These are phyloP conservation scores for Acmispon strigosus DNA, from an alignment of 306 rosid genomes.

Conservation along the genomic window DNA sequence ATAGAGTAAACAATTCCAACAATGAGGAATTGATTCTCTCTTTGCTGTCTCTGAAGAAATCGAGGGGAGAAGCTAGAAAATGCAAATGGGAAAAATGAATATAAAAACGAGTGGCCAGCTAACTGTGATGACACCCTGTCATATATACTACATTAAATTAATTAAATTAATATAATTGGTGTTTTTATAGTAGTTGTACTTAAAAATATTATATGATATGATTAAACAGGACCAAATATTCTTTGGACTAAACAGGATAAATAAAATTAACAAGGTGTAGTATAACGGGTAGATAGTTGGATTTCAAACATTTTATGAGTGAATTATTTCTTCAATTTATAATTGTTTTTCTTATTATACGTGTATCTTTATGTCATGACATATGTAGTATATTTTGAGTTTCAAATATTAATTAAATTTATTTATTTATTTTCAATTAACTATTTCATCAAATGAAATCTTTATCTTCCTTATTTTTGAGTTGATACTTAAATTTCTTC, in stretches of 20 bases:
- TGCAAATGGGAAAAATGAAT: conserved; percentile 11
- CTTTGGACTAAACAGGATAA: conserved; percentile 11
- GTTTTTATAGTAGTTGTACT: conserved; percentile 26
- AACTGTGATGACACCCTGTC: conserved; percentile 49
- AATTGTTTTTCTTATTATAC: too few relatives aligned
- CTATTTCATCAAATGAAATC: too few relatives aligned
- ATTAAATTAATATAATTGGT: background rate
- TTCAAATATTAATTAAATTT: too few relatives aligned
- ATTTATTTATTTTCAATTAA: too few relatives aligned
- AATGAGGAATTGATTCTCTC: conserved; percentile 23
- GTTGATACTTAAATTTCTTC: too few relatives aligned
- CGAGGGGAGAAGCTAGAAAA: conserved; percentile 21
- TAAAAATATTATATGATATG: conserved; percentile 16
- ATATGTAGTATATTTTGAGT: too few relatives aligned
- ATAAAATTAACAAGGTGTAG: too few relatives aligned
- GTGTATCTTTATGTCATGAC: too few relatives aligned
- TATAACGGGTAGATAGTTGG: too few relatives aligned
- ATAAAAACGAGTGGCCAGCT: conserved; percentile 80
- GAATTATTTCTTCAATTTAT: background rate
- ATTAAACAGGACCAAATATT: conserved; percentile 22
- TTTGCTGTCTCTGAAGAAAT: conserved; percentile 34
- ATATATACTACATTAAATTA: conserved; percentile 32
- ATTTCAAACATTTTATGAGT: background rate
- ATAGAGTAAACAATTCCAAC: conserved; percentile 18
- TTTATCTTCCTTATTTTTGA: too few relatives aligned